A percentile compares a stretch with the other conserved stretches of the same genome.
Conservation (phyloP, 345 rosid species). For the Gossypium ekmanianum region DNA sequence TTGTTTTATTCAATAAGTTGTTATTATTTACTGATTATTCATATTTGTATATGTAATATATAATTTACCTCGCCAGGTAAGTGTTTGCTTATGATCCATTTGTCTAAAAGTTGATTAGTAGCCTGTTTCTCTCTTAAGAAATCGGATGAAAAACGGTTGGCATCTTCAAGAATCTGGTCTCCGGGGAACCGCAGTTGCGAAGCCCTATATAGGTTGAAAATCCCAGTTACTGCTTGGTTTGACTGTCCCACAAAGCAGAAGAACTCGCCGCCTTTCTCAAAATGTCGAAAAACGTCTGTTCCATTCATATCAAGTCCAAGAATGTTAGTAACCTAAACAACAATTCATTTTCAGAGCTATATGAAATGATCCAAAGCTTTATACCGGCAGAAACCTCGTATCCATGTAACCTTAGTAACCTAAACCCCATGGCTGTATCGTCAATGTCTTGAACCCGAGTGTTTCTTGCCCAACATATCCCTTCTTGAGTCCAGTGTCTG, state of each 20-base stretch:
- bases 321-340: too few species aligned
- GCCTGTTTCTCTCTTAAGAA: conserved; percentile 54
- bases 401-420: conserved; percentile 70
- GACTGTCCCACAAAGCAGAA: conserved; percentile 79
- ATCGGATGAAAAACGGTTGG: conserved; percentile 44
- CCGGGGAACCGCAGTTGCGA: conserved; percentile 67
- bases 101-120: conserved; percentile 55
- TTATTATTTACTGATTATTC: too few species aligned
- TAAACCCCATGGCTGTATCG: conserved; percentile 94
- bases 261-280: conserved; percentile 66
- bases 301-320: too few species aligned
- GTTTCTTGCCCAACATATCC: conserved; percentile 93
- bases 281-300: conserved; percentile 70
- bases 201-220: conserved; percentile 79
- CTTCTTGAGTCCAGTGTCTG: conserved; percentile 81
- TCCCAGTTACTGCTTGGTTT: conserved; percentile 84
- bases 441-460: conserved; percentile 72
- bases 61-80: conserved; percentile 77
- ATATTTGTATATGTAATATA: neutral
- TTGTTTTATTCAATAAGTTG: too few species aligned
- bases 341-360: neutral
- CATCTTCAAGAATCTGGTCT: conserved; percentile 66
- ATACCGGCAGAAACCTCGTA: conserved; percentile 76
- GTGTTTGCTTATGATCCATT: conserved; percentile 93
- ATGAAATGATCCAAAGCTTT: neutral